Evolutionary conservation across 208 protist species (phyloP), one percentile per base, ranked within the genome.

Genomic region (Wallacemonas collosoma): DNA sequence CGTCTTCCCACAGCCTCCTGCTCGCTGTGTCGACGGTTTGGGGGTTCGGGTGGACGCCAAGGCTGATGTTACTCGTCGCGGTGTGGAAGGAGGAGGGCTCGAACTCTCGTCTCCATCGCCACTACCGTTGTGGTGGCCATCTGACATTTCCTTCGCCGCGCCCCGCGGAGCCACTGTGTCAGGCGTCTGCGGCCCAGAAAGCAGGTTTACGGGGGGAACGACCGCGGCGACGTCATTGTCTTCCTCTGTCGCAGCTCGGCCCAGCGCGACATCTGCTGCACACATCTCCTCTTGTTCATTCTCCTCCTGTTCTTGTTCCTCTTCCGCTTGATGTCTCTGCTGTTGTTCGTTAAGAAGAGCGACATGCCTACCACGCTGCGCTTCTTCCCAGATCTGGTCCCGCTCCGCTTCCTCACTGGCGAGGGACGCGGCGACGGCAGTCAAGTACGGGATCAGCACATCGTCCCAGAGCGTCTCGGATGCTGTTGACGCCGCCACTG

Each of bases 21-120:
- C 2, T 43, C 60, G 60, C 15, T 38, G 60, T 11, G 60, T 65
- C 4, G 60, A 65, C 14, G 60, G 40, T 41, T 65, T 65, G 41
- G 38, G 60, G 15, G n/a, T 6, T 9, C 60, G 60, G 5, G 60
- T 5, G 43, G 60, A 53, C 38, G 60, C 4, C 60, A 38, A 7
- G 17, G 60, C 26, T 3, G 3, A 41, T 40, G 9, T 6, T 15
- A 38, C 36, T 3, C 8, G 36, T 45, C 60, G 60, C 4, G 60
- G 60, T 4, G 60, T 65, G 60, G 60, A 65, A 14, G 36, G 12
- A n/a, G 60, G 60, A 8, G 38, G 57, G 14, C 14, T 57, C 53
- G 53, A 1, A 17, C 53, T 57, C 9, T 57, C 53, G 9, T 36
- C 53, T 38, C 53, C 45, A 50, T 6, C 8, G 45, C 45, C 45